Evolutionary conservation across 1,284 basidiomycete species (phyloP).

Genomic region (Jaminaea rosea): DNA sequence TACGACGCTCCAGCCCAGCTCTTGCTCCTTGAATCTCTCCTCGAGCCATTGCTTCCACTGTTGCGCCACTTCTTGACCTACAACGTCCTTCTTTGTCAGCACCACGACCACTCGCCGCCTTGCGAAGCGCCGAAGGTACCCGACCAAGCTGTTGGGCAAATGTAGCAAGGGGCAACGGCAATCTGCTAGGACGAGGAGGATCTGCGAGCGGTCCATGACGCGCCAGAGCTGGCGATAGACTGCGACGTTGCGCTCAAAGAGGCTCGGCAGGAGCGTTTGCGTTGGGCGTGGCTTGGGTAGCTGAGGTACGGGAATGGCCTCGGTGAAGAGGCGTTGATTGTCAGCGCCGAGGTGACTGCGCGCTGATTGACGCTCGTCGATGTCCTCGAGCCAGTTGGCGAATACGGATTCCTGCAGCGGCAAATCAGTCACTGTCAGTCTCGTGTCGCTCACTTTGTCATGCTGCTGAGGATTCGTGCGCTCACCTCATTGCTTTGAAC

Average conservation of each 20-base stretch:
- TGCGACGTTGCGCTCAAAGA: slow-evolving; percentile 46
- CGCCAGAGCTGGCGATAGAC: slow-evolving; percentile 35
- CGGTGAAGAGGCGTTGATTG: slow-evolving; percentile 14
- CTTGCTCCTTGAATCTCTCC: slow-evolving; percentile 14
- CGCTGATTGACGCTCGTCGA: slow-evolving; percentile 20
- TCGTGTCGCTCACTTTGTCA: too few relatives aligned
- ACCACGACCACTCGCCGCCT: slow-evolving; percentile 50
- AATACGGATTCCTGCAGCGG: too few relatives aligned
- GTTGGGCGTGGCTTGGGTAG: slow-evolving; percentile 20
- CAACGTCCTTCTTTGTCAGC: slow-evolving; percentile 31
- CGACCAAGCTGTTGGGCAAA: slow-evolving; percentile 53
- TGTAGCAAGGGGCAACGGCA: slow-evolving; percentile 67
- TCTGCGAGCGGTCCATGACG: slow-evolving; percentile 57
- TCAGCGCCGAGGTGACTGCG: slow-evolving; percentile 23
- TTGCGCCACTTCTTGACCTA: slow-evolving; percentile 17
- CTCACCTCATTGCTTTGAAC: slow-evolving; percentile 26
- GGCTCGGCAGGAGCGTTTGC: slow-evolving; percentile 57
- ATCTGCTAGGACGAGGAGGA: slow-evolving; percentile 74
- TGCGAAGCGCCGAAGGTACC: slow-evolving; percentile 50
- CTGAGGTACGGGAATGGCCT: slow-evolving; percentile 12
- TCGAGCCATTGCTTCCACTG: slow-evolving; percentile 18
- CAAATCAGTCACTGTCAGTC: too few relatives aligned
- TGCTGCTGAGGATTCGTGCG: too few relatives aligned
- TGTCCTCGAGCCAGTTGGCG: slow-evolving; percentile 24
- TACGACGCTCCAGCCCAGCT: slow-evolving; percentile 19